Evolutionary conservation across 805 yeast genomes (phyloP).

Genomic region (Tetrapisispora arboricola): DNA sequence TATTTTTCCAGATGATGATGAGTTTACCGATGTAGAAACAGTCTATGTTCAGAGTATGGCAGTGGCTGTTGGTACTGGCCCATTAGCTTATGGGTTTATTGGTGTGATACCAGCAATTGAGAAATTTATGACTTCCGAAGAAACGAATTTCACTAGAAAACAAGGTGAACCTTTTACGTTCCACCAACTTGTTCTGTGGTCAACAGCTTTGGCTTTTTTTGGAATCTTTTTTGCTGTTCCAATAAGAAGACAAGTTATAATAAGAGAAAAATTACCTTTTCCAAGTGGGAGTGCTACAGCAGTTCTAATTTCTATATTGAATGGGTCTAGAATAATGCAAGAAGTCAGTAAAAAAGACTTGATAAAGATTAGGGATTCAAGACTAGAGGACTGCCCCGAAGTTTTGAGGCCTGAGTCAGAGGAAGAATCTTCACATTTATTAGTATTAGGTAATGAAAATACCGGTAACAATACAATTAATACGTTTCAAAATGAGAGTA

Average conservation of each 20-base stretch:
- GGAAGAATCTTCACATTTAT: conserved; percentile 2
- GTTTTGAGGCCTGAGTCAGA: conserved; percentile 13
- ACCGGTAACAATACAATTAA: no score
- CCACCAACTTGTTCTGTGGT: conserved; percentile 65
- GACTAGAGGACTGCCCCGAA: conserved; percentile 21
- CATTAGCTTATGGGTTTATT: conserved; percentile 86
- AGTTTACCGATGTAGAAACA: conserved; percentile 83
- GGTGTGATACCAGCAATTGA: conserved; percentile 96
- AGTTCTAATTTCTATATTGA: conserved; percentile 78
- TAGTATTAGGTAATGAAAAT: background rate
- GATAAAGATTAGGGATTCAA: conserved; percentile 27
- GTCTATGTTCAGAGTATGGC: conserved; percentile 88
- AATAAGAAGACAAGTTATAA: conserved; percentile 71
- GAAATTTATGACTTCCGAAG: conserved; percentile 68
- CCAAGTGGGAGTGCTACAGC: conserved; percentile 98
- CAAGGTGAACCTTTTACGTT: conserved; percentile 31
- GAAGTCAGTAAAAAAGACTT: conserved; percentile 25
- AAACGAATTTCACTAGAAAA: conserved; percentile 45
- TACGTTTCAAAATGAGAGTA: background rate
- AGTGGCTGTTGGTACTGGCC: conserved; percentile 97
- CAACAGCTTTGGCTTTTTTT: conserved; percentile 77
- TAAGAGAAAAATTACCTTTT: conserved; percentile 79
- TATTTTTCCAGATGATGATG: conserved; percentile 27
- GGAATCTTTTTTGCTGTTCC: conserved; percentile 96
- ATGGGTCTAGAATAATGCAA: conserved; percentile 47